Evolutionary conservation across 1,139 yeast species (phyloP), one percentile per base, ranked within the genome.

Genomic region (Blastobotrys capitulatus): DNA sequence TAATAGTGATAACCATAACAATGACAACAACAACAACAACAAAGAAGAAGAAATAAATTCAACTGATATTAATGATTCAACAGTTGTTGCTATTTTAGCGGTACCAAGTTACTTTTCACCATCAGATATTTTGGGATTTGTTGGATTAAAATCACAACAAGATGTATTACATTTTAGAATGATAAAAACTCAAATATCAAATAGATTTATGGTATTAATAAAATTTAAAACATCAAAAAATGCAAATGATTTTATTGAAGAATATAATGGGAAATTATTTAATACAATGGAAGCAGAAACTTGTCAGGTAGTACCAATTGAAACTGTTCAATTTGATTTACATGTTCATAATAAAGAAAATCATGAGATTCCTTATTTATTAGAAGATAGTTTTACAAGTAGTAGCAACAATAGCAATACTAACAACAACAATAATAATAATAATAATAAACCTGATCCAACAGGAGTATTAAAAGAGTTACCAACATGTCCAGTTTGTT

Each of bases 401-500:
- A n/a, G n/a, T n/a, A n/a, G n/a, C n/a, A n/a, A n/a, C n/a, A n/a
- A n/a, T n/a, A n/a, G n/a, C n/a, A n/a, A n/a, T n/a, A n/a, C n/a
- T n/a, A n/a, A 22, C 25, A 5, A 53, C 56, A 4, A 46, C 25
- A n/a, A n/a, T 16, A 7, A 42, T 19, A 29, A 37, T 7, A 15
- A 10, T 9, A 15, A 40, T n/a, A 15, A 44, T 39, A 13, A 57
- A 50, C 67, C 69, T 0, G 54, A 57, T 26, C 67, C 70, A 7
- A 68, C 63, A 16, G 64, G 53, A 15, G 50, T 63, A 3, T 59
- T 75, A 18, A 69, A 78, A 19, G 97, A 90, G 62, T 71, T 90
- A 18, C 96, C 97, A 0, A 85, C 95, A 0, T 90, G 97, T 61
- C 96, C 97, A 0, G 97, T 90, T 0, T 90, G 97, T 62, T 71